These are phyloP conservation scores for Naumovozyma castellii DNA, from an alignment of 805 yeast species.

Conservation along the genomic window DNA sequence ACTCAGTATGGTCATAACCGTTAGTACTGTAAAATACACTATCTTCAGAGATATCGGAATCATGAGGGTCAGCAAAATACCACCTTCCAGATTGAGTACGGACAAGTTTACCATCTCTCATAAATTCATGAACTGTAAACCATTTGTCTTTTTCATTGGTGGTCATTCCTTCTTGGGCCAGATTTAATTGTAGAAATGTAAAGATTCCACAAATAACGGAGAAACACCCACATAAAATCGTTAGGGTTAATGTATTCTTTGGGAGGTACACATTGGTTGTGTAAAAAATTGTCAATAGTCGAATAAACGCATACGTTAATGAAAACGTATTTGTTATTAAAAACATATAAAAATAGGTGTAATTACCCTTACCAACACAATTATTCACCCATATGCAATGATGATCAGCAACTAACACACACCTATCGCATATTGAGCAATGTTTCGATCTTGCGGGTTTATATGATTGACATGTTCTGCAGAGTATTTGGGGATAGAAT, in stretches of 20 bases:
- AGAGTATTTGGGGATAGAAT: slow-evolving; percentile 40
- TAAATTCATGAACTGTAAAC: slow-evolving; percentile 49
- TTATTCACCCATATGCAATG: slow-evolving; percentile 68
- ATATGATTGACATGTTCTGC: slow-evolving; percentile 51
- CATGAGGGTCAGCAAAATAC: slow-evolving; percentile 9
- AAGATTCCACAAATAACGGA: slow-evolving; percentile 38
- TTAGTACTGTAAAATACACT: slow-evolving; percentile 23
- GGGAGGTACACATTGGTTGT: slow-evolving; percentile 6
- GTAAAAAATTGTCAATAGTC: slow-evolving; percentile 12
- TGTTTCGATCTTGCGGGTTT: slow-evolving; percentile 70
- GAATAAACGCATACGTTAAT: slow-evolving; percentile 36
- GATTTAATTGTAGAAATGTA: slow-evolving; percentile 36
- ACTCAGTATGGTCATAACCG: slow-evolving; percentile 20
- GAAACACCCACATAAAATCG: slow-evolving; percentile 37
- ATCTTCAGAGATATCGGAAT: slow-evolving; percentile 1
- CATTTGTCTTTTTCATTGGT: slow-evolving; percentile 69
- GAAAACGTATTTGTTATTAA: slow-evolving; percentile 40
- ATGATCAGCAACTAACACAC: slow-evolving; percentile 61
- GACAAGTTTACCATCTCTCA: slow-evolving; percentile 33
- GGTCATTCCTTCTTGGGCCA: slow-evolving; percentile 58
- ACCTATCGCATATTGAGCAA: slow-evolving; percentile 56
- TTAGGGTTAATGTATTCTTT: slow-evolving; percentile 30
- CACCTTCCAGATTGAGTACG: slow-evolving; percentile 11
- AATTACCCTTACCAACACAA: slow-evolving; percentile 64
- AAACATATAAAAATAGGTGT: slow-evolving; percentile 49